Percentiles rank a stretch among this genome's conserved stretches.
Evolutionary conservation across 768 basidiomycete genomes (phyloP).

Genomic region (Naganishia kalamii): DNA sequence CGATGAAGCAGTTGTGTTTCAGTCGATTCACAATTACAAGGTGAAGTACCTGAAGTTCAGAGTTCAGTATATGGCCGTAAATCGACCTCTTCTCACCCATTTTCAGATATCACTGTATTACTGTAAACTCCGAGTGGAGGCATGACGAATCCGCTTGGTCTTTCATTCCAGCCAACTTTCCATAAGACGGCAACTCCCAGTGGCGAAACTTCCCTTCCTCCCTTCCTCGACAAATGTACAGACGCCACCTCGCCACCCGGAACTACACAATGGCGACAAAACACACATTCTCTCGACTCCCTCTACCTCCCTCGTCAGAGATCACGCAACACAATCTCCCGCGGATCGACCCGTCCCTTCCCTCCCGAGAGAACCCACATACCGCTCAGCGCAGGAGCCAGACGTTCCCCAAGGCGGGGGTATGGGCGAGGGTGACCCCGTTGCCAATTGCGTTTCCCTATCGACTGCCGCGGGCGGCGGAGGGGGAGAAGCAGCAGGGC

Average conservation of each 20-base stretch:
- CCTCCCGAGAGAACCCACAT: conserved; percentile 10
- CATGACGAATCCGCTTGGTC: too few species aligned
- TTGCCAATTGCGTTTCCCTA: conserved; percentile 79
- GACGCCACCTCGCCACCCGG: background rate
- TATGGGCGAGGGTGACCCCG: conserved; percentile 58
- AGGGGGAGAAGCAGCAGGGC: conserved; percentile 54
- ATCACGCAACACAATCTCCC: conserved; percentile 19
- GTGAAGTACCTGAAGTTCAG: too few species aligned
- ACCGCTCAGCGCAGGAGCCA: conserved; percentile 35
- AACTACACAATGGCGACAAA: conserved; percentile 8
- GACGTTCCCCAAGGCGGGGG: conserved; percentile 35
- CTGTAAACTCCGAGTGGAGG: too few species aligned
- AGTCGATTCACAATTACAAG: too few species aligned
- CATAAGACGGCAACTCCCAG: too few species aligned
- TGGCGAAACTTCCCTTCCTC: too few species aligned
- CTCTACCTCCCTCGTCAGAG: conserved; percentile 42
- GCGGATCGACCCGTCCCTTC: conserved; percentile 5
- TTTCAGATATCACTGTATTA: too few species aligned
- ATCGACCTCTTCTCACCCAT: too few species aligned
- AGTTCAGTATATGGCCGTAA: too few species aligned
- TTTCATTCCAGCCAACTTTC: too few species aligned
- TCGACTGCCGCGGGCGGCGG: conserved; percentile 55
- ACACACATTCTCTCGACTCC: conserved; percentile 23
- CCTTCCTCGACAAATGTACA: background rate
- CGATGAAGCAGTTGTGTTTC: too few species aligned